Conservation (phyloP, 1,139 yeast genomes). For the Candida tropicalis region DNA sequence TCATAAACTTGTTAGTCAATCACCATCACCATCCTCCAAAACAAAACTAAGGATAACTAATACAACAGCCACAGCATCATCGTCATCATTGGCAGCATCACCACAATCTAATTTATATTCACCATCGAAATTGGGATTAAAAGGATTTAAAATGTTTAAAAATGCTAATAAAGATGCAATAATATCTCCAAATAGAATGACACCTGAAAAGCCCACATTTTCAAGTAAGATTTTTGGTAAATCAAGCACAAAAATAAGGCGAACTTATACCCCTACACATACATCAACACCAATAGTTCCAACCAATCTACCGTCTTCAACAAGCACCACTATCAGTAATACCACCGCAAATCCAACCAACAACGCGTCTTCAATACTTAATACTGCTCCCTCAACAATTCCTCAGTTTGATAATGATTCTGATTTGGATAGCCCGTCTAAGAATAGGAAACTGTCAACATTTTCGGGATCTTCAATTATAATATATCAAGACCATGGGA, state of each 20-base stretch:
- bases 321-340: slow-evolving; percentile 20
- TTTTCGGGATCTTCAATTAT: slow-evolving; percentile 20
- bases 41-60: slow-evolving; percentile 14
- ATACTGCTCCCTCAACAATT: background rate
- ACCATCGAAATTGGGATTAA: slow-evolving; percentile 35
- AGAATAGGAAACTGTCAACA: slow-evolving; percentile 31
- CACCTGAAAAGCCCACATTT: slow-evolving; percentile 22
- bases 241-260: slow-evolving; percentile 15
- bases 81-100: slow-evolving; percentile 9
- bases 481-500: slow-evolving; percentile 21
- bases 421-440: slow-evolving; percentile 38
- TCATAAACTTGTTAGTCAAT: slow-evolving; percentile 48
- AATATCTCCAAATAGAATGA: slow-evolving; percentile 32
- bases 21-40: slow-evolving; percentile 44
- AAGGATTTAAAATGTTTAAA: slow-evolving; percentile 39
- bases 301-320: slow-evolving; percentile 22
- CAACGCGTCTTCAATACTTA: too few relatives aligned
- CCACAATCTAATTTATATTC: slow-evolving; percentile 25
- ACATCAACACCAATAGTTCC: slow-evolving; percentile 16
- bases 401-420: slow-evolving; percentile 28
- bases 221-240: slow-evolving; percentile 23
- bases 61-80: background rate
- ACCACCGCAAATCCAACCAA: slow-evolving; percentile 7
- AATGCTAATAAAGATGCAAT: slow-evolving; percentile 36
- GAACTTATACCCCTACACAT: slow-evolving; percentile 16